Evolutionary conservation across 2,329 filamentous ascomycete genomes (phyloP).

Genomic region (Cladosporium halotolerans): DNA sequence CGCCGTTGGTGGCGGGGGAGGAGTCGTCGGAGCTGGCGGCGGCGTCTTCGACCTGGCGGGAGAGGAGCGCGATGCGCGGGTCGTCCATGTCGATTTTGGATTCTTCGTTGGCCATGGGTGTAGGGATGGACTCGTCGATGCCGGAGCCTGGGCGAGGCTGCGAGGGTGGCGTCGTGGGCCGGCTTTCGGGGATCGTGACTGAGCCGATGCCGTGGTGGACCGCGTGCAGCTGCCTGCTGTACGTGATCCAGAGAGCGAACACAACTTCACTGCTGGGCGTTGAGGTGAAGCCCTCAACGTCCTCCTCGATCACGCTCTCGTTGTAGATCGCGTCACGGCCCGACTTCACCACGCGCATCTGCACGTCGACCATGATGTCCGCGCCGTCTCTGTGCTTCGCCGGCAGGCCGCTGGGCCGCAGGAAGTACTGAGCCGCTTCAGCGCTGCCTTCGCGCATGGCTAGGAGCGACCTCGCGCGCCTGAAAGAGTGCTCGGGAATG

Average conservation of each 20-base stretch:
- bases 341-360: slow-evolving; percentile 93
- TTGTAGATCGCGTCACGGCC: slow-evolving; percentile 58
- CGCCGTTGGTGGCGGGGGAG: slow-evolving; percentile 9
- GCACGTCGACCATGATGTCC: slow-evolving; percentile 87
- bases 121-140: slow-evolving; percentile 19
- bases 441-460: slow-evolving; percentile 75
- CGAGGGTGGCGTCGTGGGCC: slow-evolving; percentile 63
- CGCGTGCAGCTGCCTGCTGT: slow-evolving; percentile 85
- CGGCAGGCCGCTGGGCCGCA: slow-evolving; percentile 75
- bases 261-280: slow-evolving; percentile 66
- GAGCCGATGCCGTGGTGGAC: slow-evolving; percentile 56
- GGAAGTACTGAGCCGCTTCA: slow-evolving; percentile 69
- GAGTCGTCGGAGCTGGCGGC: slow-evolving; percentile 16
- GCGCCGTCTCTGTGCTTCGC: slow-evolving; percentile 86
- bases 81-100: slow-evolving; percentile 25
- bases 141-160: slow-evolving; percentile 48
- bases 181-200: slow-evolving; percentile 58
- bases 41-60: slow-evolving; percentile 39
- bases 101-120: slow-evolving; percentile 29
- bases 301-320: slow-evolving; percentile 61
- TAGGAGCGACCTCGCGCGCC: slow-evolving; percentile 77
- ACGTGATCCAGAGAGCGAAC: slow-evolving; percentile 95
- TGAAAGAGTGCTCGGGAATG: slow-evolving; percentile 91
- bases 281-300: slow-evolving; percentile 46
- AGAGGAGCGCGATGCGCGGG: slow-evolving; percentile 42